Evolutionary conservation across 371 early-diverging fungal species (phyloP), one percentile per base, ranked within the genome.

Genomic region (Hamiltosporidium tvaerminnensis): DNA sequence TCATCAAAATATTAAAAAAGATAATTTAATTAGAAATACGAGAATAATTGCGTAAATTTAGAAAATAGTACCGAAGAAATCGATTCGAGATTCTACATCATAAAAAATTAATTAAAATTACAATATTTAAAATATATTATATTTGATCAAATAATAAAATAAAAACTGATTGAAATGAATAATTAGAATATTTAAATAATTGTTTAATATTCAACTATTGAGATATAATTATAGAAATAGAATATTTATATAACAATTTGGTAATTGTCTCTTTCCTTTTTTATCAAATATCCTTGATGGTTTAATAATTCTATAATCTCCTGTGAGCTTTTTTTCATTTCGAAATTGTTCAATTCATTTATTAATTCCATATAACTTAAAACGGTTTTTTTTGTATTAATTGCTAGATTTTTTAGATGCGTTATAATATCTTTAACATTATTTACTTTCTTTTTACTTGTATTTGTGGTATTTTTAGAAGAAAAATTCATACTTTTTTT

Each of bases 271-370:
- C 47, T 48, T 1, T 59, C 63, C 37, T 66, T 71, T 53, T 66
- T 74, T 5, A 74, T 65, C 23, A 74, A 34, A 35, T 58, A 3
- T 2, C 75, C 75, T 49, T 65, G 34, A 33, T 63, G 50, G 38
- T 74, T 74, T n/a, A 74, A 39, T 38, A 49, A 47, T 1, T 71
- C 69, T 10, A 74, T 59, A 16, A 68, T 50, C 34, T 66, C 54
- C 1, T 59, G n/a, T 23, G 9, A 48, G 44, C 2, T 53, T 33
- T 47, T 59, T 53, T 34, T 65, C 55, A 2, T 38, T 31, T 47
- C 63, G 64, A 16, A n/a, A 31, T 2, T 39, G 7, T 37, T 47
- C 38, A 14, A 65, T 62, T 33, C 68, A 5, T 16, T 57, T 32
- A 16, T 35, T 36, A 30, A 71, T 33, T 37, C 65, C 66, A 1